Evolutionary conservation across 1,284 basidiomycete species (phyloP).

Genomic region (Meira nashicola): DNA sequence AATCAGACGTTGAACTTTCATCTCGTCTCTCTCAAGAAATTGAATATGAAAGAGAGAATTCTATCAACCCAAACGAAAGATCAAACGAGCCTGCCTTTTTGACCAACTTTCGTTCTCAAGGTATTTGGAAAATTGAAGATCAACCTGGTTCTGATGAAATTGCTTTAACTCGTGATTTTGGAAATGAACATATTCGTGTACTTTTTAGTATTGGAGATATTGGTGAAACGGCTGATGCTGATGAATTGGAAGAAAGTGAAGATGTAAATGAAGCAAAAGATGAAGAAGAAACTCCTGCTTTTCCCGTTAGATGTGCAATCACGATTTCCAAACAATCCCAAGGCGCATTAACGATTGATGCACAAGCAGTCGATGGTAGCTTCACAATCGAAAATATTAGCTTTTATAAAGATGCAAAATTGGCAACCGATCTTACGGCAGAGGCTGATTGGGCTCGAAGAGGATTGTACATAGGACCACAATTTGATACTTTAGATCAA

Average conservation of each 20-base stretch:
- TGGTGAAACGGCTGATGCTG: conserved; percentile 45
- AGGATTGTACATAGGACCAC: conserved; percentile 84
- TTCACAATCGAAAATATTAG: conserved; percentile 85
- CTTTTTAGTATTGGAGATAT: conserved; percentile 48
- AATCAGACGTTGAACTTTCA: conserved; percentile 69
- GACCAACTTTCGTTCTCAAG: conserved; percentile 67
- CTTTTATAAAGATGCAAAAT: conserved; percentile 69
- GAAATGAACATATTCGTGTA: conserved; percentile 66
- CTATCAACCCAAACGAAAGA: neutral
- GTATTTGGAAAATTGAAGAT: conserved; percentile 77
- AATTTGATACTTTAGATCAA: conserved; percentile 86
- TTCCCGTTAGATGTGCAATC: conserved; percentile 73
- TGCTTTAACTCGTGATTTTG: conserved; percentile 73
- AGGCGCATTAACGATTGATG: conserved; percentile 48
- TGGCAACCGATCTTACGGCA: conserved; percentile 73
- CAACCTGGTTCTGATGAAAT: conserved; percentile 74
- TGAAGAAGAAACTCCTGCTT: conserved; percentile 26
- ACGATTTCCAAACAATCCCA: conserved; percentile 67
- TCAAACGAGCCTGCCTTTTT: conserved; percentile 67
- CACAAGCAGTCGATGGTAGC: conserved; percentile 61
- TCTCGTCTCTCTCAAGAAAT: conserved; percentile 77
- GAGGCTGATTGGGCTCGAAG: conserved; percentile 91
- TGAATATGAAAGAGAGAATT: conserved; percentile 69
- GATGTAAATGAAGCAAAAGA: conserved; percentile 49
- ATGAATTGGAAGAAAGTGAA: conserved; percentile 51